Evolutionary conservation across 176 grass and related monocot genomes (phyloP).

Genomic region (Oryza longistaminata): DNA sequence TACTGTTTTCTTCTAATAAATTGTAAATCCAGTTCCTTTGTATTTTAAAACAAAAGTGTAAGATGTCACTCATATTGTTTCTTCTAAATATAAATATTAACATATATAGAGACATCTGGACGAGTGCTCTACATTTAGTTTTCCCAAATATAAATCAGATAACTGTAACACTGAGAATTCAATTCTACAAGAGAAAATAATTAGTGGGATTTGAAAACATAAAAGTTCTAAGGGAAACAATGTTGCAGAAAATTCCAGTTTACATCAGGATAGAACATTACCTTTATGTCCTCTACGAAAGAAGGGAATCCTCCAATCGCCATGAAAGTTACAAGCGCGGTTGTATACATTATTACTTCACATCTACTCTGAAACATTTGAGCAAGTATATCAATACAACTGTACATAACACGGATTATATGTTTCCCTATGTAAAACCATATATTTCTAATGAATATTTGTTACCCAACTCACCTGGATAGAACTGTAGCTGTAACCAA

Average conservation of each 20-base stretch:
- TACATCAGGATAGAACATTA: neutral
- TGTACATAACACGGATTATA: neutral
- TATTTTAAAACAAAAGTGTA: too few relatives aligned
- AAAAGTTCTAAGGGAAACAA: neutral
- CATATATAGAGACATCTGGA: too few relatives aligned
- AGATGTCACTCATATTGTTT: too few relatives aligned
- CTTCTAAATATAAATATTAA: too few relatives aligned
- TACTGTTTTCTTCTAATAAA: too few relatives aligned
- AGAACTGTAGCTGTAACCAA: slow-evolving; percentile 50
- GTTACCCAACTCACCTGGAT: slow-evolving; percentile 37
- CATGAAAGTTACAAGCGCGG: slow-evolving; percentile 49
- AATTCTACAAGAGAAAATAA: neutral
- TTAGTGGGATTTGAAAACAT: too few relatives aligned
- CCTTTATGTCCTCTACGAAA: slow-evolving; percentile 41
- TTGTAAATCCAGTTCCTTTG: too few relatives aligned
- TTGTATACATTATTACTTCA: slow-evolving; percentile 47
- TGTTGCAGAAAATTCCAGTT: neutral
- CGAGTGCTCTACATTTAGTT: too few relatives aligned
- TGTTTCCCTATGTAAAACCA: neutral
- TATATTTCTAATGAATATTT: neutral
- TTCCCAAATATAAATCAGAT: neutral
- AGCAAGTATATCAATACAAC: neutral
- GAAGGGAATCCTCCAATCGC: slow-evolving; percentile 59
- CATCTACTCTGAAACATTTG: slow-evolving; percentile 46
- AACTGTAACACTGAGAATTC: neutral